phyloP scores from a whole-genome alignment of 768 basidiomycete species.

The Xerocomellus chrysenteron region DNA sequence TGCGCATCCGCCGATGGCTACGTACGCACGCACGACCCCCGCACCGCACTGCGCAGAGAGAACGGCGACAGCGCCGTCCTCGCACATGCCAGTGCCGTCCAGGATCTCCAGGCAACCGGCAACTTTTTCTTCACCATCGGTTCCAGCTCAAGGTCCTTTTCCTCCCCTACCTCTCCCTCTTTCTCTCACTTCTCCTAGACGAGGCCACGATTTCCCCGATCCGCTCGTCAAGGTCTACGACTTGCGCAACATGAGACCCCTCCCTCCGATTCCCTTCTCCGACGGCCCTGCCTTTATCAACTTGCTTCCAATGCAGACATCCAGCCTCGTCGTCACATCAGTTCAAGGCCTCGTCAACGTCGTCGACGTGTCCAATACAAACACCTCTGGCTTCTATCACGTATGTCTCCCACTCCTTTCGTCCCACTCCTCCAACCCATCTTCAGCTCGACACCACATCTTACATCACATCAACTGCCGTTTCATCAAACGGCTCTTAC shows the following conservation, averaged over 20 bases:
- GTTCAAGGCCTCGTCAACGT: constrained; percentile 44
- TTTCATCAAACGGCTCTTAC: constrained; percentile 78
- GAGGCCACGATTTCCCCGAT: constrained; percentile 85
- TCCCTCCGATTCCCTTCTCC: constrained; percentile 86
- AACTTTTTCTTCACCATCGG: constrained; percentile 85
- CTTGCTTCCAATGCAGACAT: constrained; percentile 69
- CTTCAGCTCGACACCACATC: too few species aligned
- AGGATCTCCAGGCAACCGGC: constrained; percentile 76
- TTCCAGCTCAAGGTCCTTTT: constrained; percentile 70
- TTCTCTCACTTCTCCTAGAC: constrained; percentile 47
- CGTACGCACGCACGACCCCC: constrained; percentile 63
- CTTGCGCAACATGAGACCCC: constrained; percentile 74
- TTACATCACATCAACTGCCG: too few species aligned
- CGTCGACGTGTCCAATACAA: constrained; percentile 77
- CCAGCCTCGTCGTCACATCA: constrained; percentile 49
- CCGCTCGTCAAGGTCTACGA: constrained; percentile 94
- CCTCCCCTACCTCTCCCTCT: neutral
- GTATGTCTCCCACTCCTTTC: constrained; percentile 35
- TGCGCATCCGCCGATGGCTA: constrained; percentile 74
- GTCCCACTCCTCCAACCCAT: neutral
- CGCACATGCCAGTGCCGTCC: constrained; percentile 36
- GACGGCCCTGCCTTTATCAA: constrained; percentile 85
- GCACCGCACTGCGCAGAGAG: constrained; percentile 54
- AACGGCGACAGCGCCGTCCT: constrained; percentile 57
- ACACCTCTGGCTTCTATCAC: constrained; percentile 76